phyloP scores from a whole-genome alignment of 805 yeast genomes.

The Yarrowia sp. region DNA sequence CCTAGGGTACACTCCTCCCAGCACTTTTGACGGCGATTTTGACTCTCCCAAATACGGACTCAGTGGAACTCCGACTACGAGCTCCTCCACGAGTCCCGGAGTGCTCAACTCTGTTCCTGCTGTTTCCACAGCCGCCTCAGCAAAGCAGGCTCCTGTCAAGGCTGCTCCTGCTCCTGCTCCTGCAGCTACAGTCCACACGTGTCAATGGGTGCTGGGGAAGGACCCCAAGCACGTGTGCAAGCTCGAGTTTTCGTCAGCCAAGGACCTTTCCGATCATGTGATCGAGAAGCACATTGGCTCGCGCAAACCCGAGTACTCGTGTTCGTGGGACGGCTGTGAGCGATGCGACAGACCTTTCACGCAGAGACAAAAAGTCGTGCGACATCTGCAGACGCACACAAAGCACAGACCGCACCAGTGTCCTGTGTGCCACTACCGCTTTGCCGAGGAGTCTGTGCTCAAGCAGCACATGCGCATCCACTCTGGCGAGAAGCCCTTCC shows the following conservation, averaged over 20 bases:
- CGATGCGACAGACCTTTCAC: slow-evolving; percentile 60
- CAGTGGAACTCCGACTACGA: background rate
- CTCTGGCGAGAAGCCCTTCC: slow-evolving; percentile 85
- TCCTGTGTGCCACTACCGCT: slow-evolving; percentile 60
- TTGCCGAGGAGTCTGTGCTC: slow-evolving; percentile 75
- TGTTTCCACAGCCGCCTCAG: too few relatives aligned
- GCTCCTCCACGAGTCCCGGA: background rate
- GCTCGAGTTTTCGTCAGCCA: slow-evolving; percentile 49
- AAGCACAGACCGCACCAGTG: slow-evolving; percentile 79
- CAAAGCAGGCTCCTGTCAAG: too few relatives aligned
- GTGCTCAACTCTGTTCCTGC: too few relatives aligned
- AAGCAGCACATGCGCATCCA: slow-evolving; percentile 81
- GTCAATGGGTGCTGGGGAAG: slow-evolving; percentile 11
- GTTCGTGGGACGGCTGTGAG: slow-evolving; percentile 78
- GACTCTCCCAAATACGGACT: slow-evolving; percentile 7
- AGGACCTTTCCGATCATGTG: slow-evolving; percentile 70
- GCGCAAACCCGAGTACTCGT: slow-evolving; percentile 66
- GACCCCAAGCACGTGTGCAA: slow-evolving; percentile 47
- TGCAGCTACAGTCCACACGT: background rate
- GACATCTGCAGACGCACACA: slow-evolving; percentile 89
- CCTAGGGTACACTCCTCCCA: background rate
- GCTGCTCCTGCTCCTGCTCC: background rate
- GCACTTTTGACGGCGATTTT: background rate
- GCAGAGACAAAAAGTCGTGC: slow-evolving; percentile 79
- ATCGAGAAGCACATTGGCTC: slow-evolving; percentile 66